Evolutionary conservation across 2,329 filamentous ascomycete genomes (phyloP).

Genomic region (Bretziella fagacearum): DNA sequence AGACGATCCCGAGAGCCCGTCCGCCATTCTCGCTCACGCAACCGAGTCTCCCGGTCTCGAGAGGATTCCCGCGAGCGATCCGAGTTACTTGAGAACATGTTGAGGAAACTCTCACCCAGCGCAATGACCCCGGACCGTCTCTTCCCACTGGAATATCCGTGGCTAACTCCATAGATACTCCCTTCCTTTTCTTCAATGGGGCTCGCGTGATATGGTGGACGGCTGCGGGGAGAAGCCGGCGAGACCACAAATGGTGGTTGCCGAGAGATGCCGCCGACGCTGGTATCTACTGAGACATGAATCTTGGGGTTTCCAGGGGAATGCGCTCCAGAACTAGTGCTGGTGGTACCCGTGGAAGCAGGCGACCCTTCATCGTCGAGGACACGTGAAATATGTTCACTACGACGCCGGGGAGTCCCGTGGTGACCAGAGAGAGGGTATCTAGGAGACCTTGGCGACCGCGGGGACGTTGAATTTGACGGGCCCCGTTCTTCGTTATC

Average conservation of each 20-base stretch:
- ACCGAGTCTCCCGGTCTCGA: constrained; percentile 4
- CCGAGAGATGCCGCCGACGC: not conserved
- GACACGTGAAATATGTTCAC: not conserved
- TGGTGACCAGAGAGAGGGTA: not conserved
- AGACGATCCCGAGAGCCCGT: not conserved
- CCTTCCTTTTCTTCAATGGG: constrained; percentile 8
- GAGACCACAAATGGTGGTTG: constrained; percentile 3
- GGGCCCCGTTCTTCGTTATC: constrained; percentile 7
- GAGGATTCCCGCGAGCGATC: constrained; percentile 5
- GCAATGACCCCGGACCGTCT: constrained; percentile 1
- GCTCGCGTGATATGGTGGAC: constrained; percentile 2
- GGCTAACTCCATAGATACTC: too few relatives aligned
- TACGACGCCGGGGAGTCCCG: not conserved
- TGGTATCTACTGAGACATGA: constrained; percentile 7
- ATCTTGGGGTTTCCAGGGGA: constrained; percentile 5
- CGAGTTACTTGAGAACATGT: constrained; percentile 5
- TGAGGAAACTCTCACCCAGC: constrained; percentile 4
- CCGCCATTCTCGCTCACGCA: constrained; percentile 9
- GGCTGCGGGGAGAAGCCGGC: constrained; percentile 5
- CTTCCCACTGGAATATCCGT: constrained; percentile 2
- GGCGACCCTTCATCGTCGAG: constrained; percentile 2
- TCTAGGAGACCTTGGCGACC: constrained; percentile 1
- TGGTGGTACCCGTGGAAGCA: not conserved
- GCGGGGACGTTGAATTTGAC: not conserved
- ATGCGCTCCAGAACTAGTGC: not conserved